Conservation (phyloP, 495 filamentous ascomycete genomes). For the Penicillium odoratum region DNA sequence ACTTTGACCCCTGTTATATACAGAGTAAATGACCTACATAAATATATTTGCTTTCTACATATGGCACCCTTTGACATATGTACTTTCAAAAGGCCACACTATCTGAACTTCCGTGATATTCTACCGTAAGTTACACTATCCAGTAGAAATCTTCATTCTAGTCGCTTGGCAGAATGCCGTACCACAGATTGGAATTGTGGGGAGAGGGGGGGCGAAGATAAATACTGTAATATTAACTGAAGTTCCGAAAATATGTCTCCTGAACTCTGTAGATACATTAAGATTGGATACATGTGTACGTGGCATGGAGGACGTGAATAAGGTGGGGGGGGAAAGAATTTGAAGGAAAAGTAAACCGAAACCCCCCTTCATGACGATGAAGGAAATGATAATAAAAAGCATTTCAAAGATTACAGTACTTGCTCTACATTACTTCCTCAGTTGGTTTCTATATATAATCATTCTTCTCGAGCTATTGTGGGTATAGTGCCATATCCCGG, state of each 20-base stretch:
- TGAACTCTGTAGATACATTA: not conserved
- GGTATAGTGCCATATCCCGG: constrained; percentile 29
- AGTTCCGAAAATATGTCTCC: not conserved
- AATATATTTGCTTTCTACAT: not conserved
- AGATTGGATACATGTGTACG: not conserved
- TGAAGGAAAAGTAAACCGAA: not conserved
- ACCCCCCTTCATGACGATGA: not conserved
- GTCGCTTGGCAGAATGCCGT: not conserved
- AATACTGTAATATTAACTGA: not conserved
- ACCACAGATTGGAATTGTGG: not conserved
- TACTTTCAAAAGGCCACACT: not conserved
- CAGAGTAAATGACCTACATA: not conserved
- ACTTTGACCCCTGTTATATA: no score
- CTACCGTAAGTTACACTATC: not conserved
- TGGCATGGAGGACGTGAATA: not conserved
- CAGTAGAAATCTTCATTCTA: not conserved
- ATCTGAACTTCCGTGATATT: not conserved
- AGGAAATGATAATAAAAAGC: not conserved
- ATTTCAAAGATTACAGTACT: not conserved
- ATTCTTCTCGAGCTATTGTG: not conserved
- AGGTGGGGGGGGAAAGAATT: not conserved
- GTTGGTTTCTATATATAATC: not conserved
- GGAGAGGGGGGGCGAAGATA: not conserved
- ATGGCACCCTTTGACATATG: not conserved
- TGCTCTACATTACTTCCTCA: not conserved